Evolutionary conservation across 2,329 filamentous ascomycete genomes (phyloP).

Genomic region (Rasamsonia emersonii): DNA sequence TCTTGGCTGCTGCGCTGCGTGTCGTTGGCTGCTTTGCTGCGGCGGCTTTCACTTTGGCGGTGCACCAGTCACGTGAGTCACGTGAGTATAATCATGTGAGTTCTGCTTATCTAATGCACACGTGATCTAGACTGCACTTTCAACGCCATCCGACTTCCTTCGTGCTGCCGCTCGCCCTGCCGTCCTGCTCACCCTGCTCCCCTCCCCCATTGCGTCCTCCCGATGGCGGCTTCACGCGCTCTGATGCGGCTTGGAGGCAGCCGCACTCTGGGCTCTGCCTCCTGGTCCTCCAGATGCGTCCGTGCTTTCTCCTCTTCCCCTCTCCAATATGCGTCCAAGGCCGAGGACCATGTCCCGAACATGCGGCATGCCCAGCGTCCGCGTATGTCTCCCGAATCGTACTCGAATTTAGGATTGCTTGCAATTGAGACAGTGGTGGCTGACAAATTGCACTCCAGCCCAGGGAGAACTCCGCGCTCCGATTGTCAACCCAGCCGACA

Average conservation of each 20-base stretch:
- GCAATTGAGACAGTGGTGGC: constrained; percentile 8
- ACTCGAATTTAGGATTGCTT: neutral
- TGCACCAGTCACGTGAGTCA: constrained; percentile 6
- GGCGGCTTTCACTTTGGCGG: neutral
- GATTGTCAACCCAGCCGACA: constrained; percentile 85
- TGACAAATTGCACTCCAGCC: constrained; percentile 23
- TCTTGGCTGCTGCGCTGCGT: too few species aligned
- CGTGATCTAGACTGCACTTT: constrained; percentile 2
- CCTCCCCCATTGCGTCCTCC: constrained; percentile 12
- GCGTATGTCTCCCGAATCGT: constrained; percentile 28
- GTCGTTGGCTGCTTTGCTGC: constrained; percentile 1
- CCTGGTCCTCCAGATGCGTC: constrained; percentile 23
- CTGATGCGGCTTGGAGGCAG: constrained; percentile 35
- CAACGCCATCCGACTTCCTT: neutral
- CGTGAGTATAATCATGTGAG: too few species aligned
- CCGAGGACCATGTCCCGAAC: constrained; percentile 42
- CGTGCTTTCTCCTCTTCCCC: constrained; percentile 33
- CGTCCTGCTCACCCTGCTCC: neutral
- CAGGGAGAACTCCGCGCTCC: constrained; percentile 62
- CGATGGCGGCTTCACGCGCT: constrained; percentile 38
- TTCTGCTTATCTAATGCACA: constrained; percentile 1
- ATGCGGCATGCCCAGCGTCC: constrained; percentile 53
- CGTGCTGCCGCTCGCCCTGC: neutral
- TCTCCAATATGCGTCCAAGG: constrained; percentile 36
- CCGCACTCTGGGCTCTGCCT: constrained; percentile 28